A percentile compares a stretch with the other conserved stretches of the same genome.
phyloP scores from a whole-genome alignment of 306 rosid genomes.

The Coriaria nepalensis region DNA sequence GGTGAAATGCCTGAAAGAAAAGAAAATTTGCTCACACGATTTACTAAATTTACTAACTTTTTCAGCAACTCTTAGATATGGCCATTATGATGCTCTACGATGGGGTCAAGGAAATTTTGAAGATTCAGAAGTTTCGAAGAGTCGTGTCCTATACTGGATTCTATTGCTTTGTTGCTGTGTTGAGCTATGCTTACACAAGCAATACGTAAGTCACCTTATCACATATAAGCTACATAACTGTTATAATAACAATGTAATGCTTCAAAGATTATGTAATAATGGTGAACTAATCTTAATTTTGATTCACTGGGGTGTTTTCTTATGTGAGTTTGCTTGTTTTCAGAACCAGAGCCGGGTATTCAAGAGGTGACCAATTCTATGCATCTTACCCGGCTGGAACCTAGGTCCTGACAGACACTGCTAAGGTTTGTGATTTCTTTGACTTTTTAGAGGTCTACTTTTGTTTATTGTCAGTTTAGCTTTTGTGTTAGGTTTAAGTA shows the following conservation, averaged over 20 bases:
- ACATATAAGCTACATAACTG: not conserved
- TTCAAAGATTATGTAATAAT: not conserved
- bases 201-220: constrained; percentile 49
- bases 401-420: constrained; percentile 71
- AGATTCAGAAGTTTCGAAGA: constrained; percentile 79
- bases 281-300: constrained; percentile 6
- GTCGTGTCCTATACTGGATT: constrained; percentile 68
- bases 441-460: not conserved
- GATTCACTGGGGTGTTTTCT: not conserved
- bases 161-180: constrained; percentile 51
- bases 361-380: constrained; percentile 87
- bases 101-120: constrained; percentile 44
- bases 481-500: not conserved
- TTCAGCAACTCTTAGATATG: not conserved
- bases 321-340: constrained; percentile 11
- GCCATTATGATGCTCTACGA: constrained; percentile 16
- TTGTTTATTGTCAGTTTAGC: not conserved
- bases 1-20: constrained; percentile 1
- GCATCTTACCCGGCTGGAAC: constrained; percentile 95
- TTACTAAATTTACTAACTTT: too few species aligned
- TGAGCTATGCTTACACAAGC: constrained; percentile 58
- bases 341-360: constrained; percentile 94
- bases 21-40: not conserved
- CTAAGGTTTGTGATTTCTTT: constrained; percentile 34
- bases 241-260: not conserved